Evolutionary conservation across 345 rosid species (phyloP), one percentile per base, ranked within the genome.

Genomic region (Firmiana major): DNA sequence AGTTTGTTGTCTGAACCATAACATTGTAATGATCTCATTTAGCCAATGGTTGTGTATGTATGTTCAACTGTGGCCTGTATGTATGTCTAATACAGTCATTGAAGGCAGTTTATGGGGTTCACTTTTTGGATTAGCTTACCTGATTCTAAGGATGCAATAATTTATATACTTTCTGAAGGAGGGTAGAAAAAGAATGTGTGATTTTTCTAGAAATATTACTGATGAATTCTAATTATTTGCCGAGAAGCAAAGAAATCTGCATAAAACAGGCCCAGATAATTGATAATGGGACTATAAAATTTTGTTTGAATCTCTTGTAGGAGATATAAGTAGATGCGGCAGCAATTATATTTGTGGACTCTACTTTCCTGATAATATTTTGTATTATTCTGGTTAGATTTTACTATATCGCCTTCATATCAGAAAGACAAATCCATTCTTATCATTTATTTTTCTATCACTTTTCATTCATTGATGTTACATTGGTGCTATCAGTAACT

Each of bases 71-170:
- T 48, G 36, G 57, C 58, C 31, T 49, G 36, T 53, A 5, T 31
- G 22, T 31, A 46, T 15, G 36, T 76, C 24, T 40, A 17, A 8
- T 24, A 17, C 15, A 12, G 36, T 31, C 17, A 6, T 68, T 51
- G 1, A 51, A 51, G 62, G 19, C 19, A 12, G 73, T 31, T 69
- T 26, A 69, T 21, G 15, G 22, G 57, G 15, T 69, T 69, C 15
- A 46, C 57, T 38, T 7, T 8, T 28, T 71, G 62, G 75, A 71
- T 71, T 62, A 71, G 46, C 75, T 71, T 71, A 51, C 43, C 22
- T 34, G 62, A 17, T 31, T 17, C 19, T 1, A 71, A 73, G 64
- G 65, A 17, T 21, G 15, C 12, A 57, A 40, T 57, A 40, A 38
- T 55, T 21, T 73, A 46, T 40, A 40, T 40, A 21, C 49, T 72